A percentile compares a stretch with the other conserved stretches of the same genome.
phyloP scores from a whole-genome alignment of 169 alveolate genomes.

The Cryptosporidium bovis region DNA sequence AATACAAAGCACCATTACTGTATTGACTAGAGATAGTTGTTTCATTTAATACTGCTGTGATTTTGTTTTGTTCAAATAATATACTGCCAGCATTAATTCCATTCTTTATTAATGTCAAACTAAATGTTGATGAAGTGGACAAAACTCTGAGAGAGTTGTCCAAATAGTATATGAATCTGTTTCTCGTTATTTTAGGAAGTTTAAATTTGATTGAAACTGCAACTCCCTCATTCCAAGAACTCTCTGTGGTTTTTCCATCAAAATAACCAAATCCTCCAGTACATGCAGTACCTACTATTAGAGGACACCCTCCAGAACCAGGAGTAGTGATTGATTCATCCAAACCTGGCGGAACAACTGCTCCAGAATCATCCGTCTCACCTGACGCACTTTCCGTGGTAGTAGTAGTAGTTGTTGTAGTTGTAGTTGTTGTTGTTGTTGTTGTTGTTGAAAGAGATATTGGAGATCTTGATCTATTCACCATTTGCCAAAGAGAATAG shows the following conservation, averaged over 20 bases:
- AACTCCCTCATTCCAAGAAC: constrained; percentile 49
- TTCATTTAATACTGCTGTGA: constrained; percentile 12
- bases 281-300: constrained; percentile 40
- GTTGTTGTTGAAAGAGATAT: constrained; percentile 21
- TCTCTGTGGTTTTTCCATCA: neutral
- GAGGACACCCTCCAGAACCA: constrained; percentile 37
- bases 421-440: constrained; percentile 55
- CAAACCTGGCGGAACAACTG: neutral
- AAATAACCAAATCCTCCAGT: constrained; percentile 68
- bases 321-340: neutral
- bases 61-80: constrained; percentile 23
- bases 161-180: constrained; percentile 45
- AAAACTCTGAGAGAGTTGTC: constrained; percentile 41
- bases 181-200: constrained; percentile 11
- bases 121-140: constrained; percentile 17
- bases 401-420: constrained; percentile 1
- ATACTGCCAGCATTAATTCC: constrained; percentile 31
- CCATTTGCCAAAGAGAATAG: constrained; percentile 36
- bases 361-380: neutral
- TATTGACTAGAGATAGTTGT: constrained; percentile 22
- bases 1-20: constrained; percentile 26
- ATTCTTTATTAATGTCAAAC: constrained; percentile 11
- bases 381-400: neutral
- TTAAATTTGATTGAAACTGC: constrained; percentile 34
- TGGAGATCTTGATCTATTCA: constrained; percentile 27